A percentile compares a stretch with the other conserved stretches of the same genome.
Conservation (phyloP, 176 grass and related monocot genomes). For the Thinopyrum elongatum region DNA sequence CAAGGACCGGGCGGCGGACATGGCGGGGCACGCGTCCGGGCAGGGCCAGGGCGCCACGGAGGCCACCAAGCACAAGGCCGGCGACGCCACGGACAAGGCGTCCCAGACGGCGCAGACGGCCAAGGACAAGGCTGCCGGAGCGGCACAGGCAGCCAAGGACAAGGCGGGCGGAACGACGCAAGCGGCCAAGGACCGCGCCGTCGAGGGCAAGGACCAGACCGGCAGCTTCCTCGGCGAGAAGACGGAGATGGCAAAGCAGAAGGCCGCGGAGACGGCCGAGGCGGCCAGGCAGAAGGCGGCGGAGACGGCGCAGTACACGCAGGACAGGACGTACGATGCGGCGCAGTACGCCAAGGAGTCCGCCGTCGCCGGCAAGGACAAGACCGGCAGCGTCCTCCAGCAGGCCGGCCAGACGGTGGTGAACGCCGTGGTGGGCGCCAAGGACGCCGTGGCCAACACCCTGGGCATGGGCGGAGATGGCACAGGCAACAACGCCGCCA, state of each 20-base stretch:
- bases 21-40: neutral
- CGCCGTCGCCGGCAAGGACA: slow-evolving; percentile 50
- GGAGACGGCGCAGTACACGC: neutral
- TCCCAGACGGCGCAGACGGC: slow-evolving; percentile 2
- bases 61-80: slow-evolving; percentile 46
- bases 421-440: slow-evolving; percentile 56
- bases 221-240: slow-evolving; percentile 31
- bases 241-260: slow-evolving; percentile 49
- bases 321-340: slow-evolving; percentile 27
- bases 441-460: slow-evolving; percentile 59
- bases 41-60: slow-evolving; percentile 8
- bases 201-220: slow-evolving; percentile 29
- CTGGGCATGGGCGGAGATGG: slow-evolving; percentile 41
- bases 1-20: slow-evolving; percentile 7
- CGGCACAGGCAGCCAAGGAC: neutral
- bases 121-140: neutral
- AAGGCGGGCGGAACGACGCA: neutral
- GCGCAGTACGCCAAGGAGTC: slow-evolving; percentile 46
- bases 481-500: neutral
- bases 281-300: slow-evolving; percentile 13
- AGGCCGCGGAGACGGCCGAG: slow-evolving; percentile 27
- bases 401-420: slow-evolving; percentile 59
- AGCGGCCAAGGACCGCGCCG: slow-evolving; percentile 16
- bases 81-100: slow-evolving; percentile 36
- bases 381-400: slow-evolving; percentile 47